Evolutionary conservation across 352 stramenopile genomes (phyloP).

Genomic region (Globisporangium paddicum): DNA sequence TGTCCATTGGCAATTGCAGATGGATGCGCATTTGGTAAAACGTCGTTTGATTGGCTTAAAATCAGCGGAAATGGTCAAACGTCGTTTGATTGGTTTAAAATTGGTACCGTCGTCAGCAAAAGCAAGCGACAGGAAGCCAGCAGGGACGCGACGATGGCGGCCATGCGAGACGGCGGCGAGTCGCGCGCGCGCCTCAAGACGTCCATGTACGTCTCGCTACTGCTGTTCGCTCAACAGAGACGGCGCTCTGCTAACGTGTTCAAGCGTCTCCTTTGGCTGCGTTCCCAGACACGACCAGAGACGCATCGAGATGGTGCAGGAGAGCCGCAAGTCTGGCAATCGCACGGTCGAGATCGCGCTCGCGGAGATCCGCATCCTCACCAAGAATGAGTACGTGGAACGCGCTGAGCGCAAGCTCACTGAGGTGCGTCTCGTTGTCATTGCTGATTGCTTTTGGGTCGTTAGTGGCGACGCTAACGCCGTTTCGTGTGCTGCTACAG

Average conservation of each 20-base stretch:
- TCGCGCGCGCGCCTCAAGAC: neutral
- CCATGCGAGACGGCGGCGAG: slow-evolving; percentile 2
- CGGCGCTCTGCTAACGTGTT: neutral
- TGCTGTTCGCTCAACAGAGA: neutral
- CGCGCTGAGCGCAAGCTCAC: slow-evolving; percentile 43
- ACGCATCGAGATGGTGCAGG: slow-evolving; percentile 25
- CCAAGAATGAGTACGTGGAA: slow-evolving; percentile 72
- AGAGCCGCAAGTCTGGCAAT: slow-evolving; percentile 61
- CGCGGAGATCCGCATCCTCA: slow-evolving; percentile 66
- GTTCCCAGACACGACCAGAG: slow-evolving; percentile 30
- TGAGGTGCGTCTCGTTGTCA: slow-evolving; percentile 32
- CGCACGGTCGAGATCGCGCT: slow-evolving; percentile 64
- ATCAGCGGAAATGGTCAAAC: neutral
- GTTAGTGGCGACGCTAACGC: neutral
- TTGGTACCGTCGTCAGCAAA: too few relatives aligned
- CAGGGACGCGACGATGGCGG: neutral
- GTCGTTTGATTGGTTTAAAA: neutral
- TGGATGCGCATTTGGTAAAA: neutral
- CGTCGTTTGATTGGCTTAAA: neutral
- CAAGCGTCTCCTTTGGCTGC: neutral
- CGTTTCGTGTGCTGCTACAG: slow-evolving; percentile 22
- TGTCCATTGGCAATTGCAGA: slow-evolving; percentile 3
- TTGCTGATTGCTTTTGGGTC: neutral
- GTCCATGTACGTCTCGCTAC: slow-evolving; percentile 3
- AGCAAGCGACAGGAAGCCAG: slow-evolving; percentile 5